These are phyloP conservation scores for Chaetomium cochliodes DNA, from an alignment of 495 filamentous ascomycete genomes.

Conservation along the genomic window DNA sequence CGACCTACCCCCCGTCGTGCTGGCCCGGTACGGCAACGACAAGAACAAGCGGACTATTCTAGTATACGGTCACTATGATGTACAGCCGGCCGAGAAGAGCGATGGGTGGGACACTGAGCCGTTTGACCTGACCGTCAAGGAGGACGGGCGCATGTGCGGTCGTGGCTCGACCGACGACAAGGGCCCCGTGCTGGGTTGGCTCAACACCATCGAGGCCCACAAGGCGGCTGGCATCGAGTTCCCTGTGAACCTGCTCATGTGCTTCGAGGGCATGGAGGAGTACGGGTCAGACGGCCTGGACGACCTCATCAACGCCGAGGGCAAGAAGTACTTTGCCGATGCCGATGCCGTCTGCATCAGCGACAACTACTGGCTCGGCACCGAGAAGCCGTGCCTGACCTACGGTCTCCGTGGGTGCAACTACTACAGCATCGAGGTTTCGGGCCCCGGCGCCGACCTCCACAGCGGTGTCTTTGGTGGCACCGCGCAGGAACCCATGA, in stretches of 20 bases:
- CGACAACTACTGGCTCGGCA: slow-evolving; percentile 99
- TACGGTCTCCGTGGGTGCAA: slow-evolving; percentile 98
- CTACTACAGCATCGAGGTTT: slow-evolving; percentile 88
- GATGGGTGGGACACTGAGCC: slow-evolving; percentile 98
- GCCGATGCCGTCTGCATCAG: slow-evolving; percentile 97
- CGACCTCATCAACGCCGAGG: slow-evolving; percentile 86
- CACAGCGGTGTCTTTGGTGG: slow-evolving; percentile 97
- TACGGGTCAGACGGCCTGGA: slow-evolving; percentile 96
- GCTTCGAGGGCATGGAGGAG: slow-evolving; percentile 99
- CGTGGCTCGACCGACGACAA: slow-evolving; percentile 98
- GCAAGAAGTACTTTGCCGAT: slow-evolving; percentile 88
- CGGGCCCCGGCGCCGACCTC: slow-evolving; percentile 87
- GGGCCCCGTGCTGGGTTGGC: slow-evolving; percentile 94
- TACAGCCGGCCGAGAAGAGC: slow-evolving; percentile 88
- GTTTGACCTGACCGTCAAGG: slow-evolving; percentile 83
- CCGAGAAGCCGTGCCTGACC: slow-evolving; percentile 94
- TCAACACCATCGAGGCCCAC: slow-evolving; percentile 97
- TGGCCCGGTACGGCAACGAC: slow-evolving; percentile 88
- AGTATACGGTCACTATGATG: slow-evolving; percentile 98
- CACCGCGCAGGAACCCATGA: slow-evolving; percentile 96
- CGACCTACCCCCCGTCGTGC: slow-evolving; percentile 86
- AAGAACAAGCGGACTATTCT: slow-evolving; percentile 89
- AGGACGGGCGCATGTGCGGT: slow-evolving; percentile 90
- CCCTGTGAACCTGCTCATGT: slow-evolving; percentile 98
- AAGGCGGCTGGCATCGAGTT: slow-evolving; percentile 89